Evolutionary conservation across 805 yeast genomes (phyloP), one percentile per base, ranked within the genome.

Genomic region (Metschnikowia sp.): DNA sequence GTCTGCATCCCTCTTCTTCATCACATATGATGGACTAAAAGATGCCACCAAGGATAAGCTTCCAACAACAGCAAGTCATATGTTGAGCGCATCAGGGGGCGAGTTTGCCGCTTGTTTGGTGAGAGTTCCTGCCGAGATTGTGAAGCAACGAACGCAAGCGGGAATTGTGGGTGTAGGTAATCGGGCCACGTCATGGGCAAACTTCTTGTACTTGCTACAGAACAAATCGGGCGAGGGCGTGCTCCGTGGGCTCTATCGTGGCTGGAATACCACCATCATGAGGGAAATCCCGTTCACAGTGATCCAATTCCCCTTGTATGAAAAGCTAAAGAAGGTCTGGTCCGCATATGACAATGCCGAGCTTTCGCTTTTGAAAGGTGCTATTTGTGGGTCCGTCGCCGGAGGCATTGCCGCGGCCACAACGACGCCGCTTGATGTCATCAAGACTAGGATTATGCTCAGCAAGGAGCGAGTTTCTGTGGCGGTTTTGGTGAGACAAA

Each of bases 271-370:
- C 11, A 94, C 99, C 1, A 84, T 94, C 36, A 76, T 91, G 82
- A 77, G 99, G 50, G 99, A 94, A 60, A 92, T 94, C 39, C 99
- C 99, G 4, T 94, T 94, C 69, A 94, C 99, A 0, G 77, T 91
- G 63, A 89, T 94, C 47, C 99, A 94, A 63, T 94, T 91, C 70
- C 99, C 99, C 4, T 67, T 94, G 34, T 94, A 94, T 63, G 99
- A 94, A 63, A 79, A 74, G 62, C 64, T 94, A 58, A 94, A 94
- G 70, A 68, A 68, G 52, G 62, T 65, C 40, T 78, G 88, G 82
- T 75, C 83, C 1, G 49, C 55, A n/a, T 55, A 58, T 19, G 72
- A 72, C 45, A 48, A 51, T 28, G 73, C 71, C 2, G 66, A 68
- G 26, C 73, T 79, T 7, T 72, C 84, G 10, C 84, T 92, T 3